Conservation (phyloP, 495 filamentous ascomycete genomes). For the Aspergillus egyptiacus region DNA sequence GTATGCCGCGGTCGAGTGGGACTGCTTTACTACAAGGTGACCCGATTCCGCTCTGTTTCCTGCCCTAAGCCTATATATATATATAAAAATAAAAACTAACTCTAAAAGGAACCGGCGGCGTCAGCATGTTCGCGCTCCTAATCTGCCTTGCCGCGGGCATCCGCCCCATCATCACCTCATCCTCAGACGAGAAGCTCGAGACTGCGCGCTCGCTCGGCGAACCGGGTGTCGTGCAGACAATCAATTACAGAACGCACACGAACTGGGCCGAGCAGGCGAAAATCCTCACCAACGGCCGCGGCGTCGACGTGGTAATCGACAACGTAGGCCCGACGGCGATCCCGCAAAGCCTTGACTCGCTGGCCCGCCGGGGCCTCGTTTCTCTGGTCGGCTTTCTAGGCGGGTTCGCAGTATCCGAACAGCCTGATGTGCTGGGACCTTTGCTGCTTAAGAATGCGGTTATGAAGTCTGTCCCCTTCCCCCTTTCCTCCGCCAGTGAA, state of each 20-base stretch:
- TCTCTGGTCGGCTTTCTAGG: not conserved
- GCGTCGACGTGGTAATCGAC: constrained; percentile 11
- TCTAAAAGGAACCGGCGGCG: not conserved
- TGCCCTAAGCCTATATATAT: not conserved
- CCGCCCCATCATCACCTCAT: constrained; percentile 8
- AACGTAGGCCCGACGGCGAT: not conserved
- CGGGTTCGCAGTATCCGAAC: not conserved
- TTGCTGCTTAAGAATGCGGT: not conserved
- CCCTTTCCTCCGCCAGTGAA: no score
- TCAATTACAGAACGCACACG: constrained; percentile 10
- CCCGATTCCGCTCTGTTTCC: no score
- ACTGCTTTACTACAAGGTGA: not conserved
- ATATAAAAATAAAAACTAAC: not conserved
- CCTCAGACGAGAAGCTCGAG: constrained; percentile 8
- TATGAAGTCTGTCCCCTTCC: not conserved
- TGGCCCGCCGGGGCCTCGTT: not conserved
- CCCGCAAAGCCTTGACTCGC: not conserved
- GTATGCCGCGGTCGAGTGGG: not conserved
- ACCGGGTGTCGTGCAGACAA: not conserved
- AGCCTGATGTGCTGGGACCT: not conserved
- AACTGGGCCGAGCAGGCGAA: constrained; percentile 8
- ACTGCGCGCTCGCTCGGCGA: not conserved
- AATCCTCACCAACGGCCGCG: constrained; percentile 4
- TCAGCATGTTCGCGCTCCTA: not conserved
- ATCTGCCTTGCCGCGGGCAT: not conserved